Base-by-base conservation (phyloP, 106 monocot genomes). In the Dendrobium chrysotoxum region DNA sequence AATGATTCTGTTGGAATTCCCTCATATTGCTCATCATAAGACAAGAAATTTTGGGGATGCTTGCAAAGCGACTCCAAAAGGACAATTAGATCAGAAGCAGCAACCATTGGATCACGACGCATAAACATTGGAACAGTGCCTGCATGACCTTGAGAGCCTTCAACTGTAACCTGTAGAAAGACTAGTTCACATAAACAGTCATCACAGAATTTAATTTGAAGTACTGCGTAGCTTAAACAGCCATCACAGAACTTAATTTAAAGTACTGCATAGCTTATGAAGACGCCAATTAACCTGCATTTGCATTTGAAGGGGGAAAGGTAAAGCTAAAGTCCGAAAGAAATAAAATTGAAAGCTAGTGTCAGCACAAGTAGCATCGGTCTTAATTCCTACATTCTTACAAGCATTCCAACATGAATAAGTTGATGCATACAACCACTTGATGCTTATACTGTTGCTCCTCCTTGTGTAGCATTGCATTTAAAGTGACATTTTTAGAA, bases 91-190 rank as follows among this genome's bases (percentile, higher is more conserved):
- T 95, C 98, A 80, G 98, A 89, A 66, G 94, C 84, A 84, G 98
- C 98, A 66, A 84, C 85, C 95, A 99, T 93, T 17, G 98, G 90
- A 81, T 99, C 98, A 13, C 91, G 92, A 38, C 98, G 90, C 89
- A 99, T 86, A 68, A 80, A 78, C 98, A 99, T 99, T 28, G 98
- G 98, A 50, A 99, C 91, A 12, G 98, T 99, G 28, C 98, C 98
- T 16, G 98, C 98, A 85, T 99, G 98, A 16, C 98, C 98, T 86
- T 99, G 95, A 12, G 88, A 82, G 40, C 98, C 98, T 65, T 79
- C 84, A 71, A 93, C 92, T 31, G 68, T 93, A 26, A 99, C 93
- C 98, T 98, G 84, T 35, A 75, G 41, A 86, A 78, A n/a, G 23
- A 23, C 70, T 70, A 15, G 50, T 15, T 50, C 50, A 16, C 50